A percentile compares a stretch with the other conserved stretches of the same genome.
Conservation (phyloP, 352 stramenopile genomes). For the Globisporangium takayamanum region DNA sequence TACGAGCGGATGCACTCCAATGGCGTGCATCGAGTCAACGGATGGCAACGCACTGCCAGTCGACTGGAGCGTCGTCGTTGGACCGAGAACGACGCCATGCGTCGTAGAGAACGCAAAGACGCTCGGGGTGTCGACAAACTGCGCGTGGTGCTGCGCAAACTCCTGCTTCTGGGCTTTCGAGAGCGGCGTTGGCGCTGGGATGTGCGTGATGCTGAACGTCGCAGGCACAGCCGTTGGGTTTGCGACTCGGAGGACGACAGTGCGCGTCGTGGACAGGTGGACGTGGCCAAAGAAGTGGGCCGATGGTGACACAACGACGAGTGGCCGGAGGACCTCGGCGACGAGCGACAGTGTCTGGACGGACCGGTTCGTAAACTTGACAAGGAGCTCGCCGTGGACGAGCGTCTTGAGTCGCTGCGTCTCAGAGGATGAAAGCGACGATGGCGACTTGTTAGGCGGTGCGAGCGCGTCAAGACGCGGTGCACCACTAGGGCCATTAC, state of each 20-base stretch:
- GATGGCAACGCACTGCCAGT: slow-evolving; percentile 33
- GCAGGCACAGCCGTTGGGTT: slow-evolving; percentile 65
- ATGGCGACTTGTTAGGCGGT: not conserved
- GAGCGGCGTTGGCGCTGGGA: slow-evolving; percentile 41
- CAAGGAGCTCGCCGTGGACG: slow-evolving; percentile 42
- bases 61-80: slow-evolving; percentile 52
- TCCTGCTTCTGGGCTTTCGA: slow-evolving; percentile 56
- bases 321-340: slow-evolving; percentile 38
- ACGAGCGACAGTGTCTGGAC: slow-evolving; percentile 52
- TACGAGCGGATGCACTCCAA: slow-evolving; percentile 28
- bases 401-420: slow-evolving; percentile 17
- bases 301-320: slow-evolving; percentile 56
- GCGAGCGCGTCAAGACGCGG: not conserved
- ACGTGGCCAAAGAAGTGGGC: slow-evolving; percentile 62
- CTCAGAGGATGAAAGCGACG: not conserved
- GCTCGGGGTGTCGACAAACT: slow-evolving; percentile 46
- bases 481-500: no score
- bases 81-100: slow-evolving; percentile 38
- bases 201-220: slow-evolving; percentile 44
- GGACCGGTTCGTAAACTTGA: slow-evolving; percentile 64
- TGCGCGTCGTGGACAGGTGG: slow-evolving; percentile 36
- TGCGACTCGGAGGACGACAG: slow-evolving; percentile 38
- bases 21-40: slow-evolving; percentile 31
- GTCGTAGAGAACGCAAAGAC: slow-evolving; percentile 53
- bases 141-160: slow-evolving; percentile 36